Percentiles rank a stretch among this genome's conserved stretches.
Evolutionary conservation across 139 green algal species (phyloP).

Genomic region (Chlorella sorokiniana): DNA sequence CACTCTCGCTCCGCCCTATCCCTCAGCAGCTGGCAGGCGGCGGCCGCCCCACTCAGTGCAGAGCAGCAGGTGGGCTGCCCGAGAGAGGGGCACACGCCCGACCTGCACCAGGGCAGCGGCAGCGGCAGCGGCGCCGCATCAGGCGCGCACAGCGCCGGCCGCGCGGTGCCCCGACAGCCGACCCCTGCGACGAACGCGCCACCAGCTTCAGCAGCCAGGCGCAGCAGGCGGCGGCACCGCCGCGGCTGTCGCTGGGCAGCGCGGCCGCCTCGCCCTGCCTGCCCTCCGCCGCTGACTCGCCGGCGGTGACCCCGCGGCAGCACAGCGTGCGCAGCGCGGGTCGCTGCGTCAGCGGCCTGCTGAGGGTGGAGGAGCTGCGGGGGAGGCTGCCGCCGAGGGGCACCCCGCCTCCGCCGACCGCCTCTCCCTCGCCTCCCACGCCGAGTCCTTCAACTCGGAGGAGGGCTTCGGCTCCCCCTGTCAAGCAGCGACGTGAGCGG

Average conservation of each 20-base stretch:
- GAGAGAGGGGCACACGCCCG: too few species aligned
- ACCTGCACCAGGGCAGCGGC: neutral
- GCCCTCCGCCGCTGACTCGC: neutral
- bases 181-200: too few species aligned
- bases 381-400: neutral
- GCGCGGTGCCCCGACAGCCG: too few species aligned
- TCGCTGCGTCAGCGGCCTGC: neutral
- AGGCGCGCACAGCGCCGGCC: too few species aligned
- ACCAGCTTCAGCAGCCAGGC: neutral
- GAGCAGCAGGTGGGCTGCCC: neutral
- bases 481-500: constrained; percentile 34
- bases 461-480: constrained; percentile 61
- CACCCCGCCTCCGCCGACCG: neutral
- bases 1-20: constrained; percentile 7
- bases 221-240: neutral
- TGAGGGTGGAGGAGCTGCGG: constrained; percentile 11
- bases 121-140: neutral
- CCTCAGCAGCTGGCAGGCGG: constrained; percentile 1
- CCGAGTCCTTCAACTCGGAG: constrained; percentile 59
- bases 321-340: neutral
- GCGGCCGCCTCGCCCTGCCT: neutral
- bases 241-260: neutral
- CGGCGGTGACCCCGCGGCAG: neutral
- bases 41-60: neutral
- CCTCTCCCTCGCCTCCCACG: neutral